Base-by-base conservation (phyloP, 441 rosid species). In the Adansonia madagascariensis region DNA sequence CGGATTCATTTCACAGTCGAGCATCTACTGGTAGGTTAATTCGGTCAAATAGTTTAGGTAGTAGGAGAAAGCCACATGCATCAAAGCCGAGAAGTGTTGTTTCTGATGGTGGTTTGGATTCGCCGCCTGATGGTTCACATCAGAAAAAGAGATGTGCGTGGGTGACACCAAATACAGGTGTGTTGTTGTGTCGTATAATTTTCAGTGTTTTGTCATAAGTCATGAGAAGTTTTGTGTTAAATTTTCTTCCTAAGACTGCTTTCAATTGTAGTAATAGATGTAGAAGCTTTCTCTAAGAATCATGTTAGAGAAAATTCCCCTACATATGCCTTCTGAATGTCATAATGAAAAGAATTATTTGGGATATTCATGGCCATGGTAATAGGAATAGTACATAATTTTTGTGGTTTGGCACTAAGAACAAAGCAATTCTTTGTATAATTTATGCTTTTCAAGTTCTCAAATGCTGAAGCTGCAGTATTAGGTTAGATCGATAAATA, bases 111-210 rank as follows among this genome's bases (percentile, higher is more conserved):
- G 85, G 91, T 67, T 87, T 88, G 83, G 94, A 90, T 77, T 92
- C 93, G 77, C 90, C 91, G 3, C 88, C 89, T 18, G 81, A 61
- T 82, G 89, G 90, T 80, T 78, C 89, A 71, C 85, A 74, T 77
- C 66, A 81, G 78, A 89, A 89, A 85, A 94, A 92, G 85, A 87
- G 85, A 66, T 94, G 98, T 79, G 90, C 95, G 7, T 94, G 98
- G 98, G 94, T 94, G 80, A 94, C 97, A 3, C 90, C 95, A 66
- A 92, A 82, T 80, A 85, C 97, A n/a, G 98, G 98, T 92, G 73
- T 73, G 84, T 79, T 74, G 77, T 71, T 76, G 44, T 31, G 80
- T 77, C 84, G 81, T 71, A 12, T 68, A 57, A 78, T 78, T 81
- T 73, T 6, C 41, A 61, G 64, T 74, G 67, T 57, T 59, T 22